These are phyloP conservation scores for Xylaria acuta DNA, from an alignment of 495 filamentous ascomycete species.

Conservation along the genomic window DNA sequence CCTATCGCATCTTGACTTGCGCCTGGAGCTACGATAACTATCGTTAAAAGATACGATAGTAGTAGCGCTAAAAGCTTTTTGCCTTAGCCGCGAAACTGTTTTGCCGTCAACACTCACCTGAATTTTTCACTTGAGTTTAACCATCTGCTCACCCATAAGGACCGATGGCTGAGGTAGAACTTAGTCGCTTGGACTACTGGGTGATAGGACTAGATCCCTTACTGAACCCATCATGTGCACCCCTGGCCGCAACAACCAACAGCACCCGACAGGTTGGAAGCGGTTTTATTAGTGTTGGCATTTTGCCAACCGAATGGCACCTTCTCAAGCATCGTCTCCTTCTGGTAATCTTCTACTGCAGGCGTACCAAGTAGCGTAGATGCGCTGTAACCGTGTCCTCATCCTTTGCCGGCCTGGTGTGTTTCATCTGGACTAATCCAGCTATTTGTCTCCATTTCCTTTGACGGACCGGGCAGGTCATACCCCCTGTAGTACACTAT, in stretches of 20 bases:
- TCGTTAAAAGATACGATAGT: neutral
- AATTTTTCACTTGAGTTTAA: neutral
- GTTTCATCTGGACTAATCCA: conserved; percentile 20
- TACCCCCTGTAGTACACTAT: neutral
- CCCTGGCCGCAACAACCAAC: neutral
- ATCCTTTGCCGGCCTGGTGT: conserved; percentile 6
- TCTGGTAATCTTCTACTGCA: conserved; percentile 17
- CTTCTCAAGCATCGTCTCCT: conserved; percentile 12
- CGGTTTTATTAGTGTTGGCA: conserved; percentile 15
- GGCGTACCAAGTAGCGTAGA: neutral
- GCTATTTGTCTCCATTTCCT: neutral
- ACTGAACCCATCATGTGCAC: neutral
- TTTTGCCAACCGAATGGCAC: conserved; percentile 21
- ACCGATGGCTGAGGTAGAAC: neutral
- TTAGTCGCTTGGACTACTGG: neutral
- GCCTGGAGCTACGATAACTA: neutral
- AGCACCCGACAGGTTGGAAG: conserved; percentile 25
- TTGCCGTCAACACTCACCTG: neutral
- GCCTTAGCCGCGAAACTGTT: neutral
- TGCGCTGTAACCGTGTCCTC: conserved; percentile 1
- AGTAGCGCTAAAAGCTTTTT: neutral
- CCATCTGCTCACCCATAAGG: neutral
- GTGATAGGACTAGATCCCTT: neutral
- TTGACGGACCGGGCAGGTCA: conserved; percentile 10
- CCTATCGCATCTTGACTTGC: neutral